Conservation (phyloP, 495 filamentous ascomycete genomes). For the Neurospora africana region DNA sequence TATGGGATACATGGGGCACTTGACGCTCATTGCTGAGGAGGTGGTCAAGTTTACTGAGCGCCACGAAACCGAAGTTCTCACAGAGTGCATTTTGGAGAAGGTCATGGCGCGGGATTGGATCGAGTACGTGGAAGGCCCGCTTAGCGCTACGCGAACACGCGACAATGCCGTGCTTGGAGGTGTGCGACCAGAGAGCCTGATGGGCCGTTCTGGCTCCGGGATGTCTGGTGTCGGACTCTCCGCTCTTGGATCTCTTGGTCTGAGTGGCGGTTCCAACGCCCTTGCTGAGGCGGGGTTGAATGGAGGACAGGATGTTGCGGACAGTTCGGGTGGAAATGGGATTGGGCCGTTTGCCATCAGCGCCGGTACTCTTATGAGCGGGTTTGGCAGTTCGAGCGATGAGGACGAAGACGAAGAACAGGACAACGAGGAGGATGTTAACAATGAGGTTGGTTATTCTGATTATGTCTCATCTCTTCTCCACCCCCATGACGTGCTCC, state of each 20-base stretch:
- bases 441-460: slow-evolving; percentile 38
- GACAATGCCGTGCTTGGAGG: slow-evolving; percentile 98
- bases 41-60: slow-evolving; percentile 98
- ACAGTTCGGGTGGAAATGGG: slow-evolving; percentile 52
- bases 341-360: slow-evolving; percentile 58
- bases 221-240: slow-evolving; percentile 34
- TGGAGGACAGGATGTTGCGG: slow-evolving; percentile 64
- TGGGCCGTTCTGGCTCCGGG: slow-evolving; percentile 9
- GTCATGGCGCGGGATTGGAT: slow-evolving; percentile 85
- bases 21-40: slow-evolving; percentile 95
- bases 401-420: slow-evolving; percentile 96
- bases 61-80: slow-evolving; percentile 78
- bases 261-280: slow-evolving; percentile 52
- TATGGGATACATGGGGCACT: slow-evolving; percentile 95
- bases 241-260: slow-evolving; percentile 33
- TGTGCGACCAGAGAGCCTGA: slow-evolving; percentile 64
- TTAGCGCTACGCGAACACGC: slow-evolving; percentile 88
- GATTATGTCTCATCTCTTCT: slow-evolving; percentile 4
- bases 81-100: slow-evolving; percentile 72
- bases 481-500: not conserved
- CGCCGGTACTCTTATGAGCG: slow-evolving; percentile 66
- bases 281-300: slow-evolving; percentile 66
- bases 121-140: slow-evolving; percentile 86
- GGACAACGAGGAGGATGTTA: slow-evolving; percentile 61
- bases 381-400: slow-evolving; percentile 92